A percentile compares a stretch with the other conserved stretches of the same genome.
These are phyloP conservation scores for Eustoma russellianum DNA, from an alignment of 257 asterid species.

Conservation along the genomic window DNA sequence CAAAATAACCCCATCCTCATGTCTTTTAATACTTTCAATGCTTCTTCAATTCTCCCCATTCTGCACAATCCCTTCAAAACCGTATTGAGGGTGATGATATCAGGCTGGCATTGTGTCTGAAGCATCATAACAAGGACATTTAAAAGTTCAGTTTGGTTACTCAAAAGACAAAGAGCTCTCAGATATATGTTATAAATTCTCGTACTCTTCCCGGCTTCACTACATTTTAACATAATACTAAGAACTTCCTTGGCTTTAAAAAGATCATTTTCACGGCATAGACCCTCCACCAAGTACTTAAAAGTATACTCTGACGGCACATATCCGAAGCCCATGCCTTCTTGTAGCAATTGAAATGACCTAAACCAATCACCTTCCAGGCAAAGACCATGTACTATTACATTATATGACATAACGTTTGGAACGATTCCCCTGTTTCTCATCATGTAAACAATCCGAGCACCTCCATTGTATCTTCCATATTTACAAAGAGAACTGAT, in stretches of 20 bases:
- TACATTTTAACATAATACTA: conserved; percentile 40
- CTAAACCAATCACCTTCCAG: conserved; percentile 57
- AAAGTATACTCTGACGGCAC: conserved; percentile 73
- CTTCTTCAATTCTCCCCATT: conserved; percentile 63
- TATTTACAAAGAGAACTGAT: conserved; percentile 60
- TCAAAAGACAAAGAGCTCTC: conserved; percentile 61
- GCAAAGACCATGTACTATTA: conserved; percentile 69
- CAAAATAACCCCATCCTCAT: conserved; percentile 70
- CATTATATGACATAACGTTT: conserved; percentile 49
- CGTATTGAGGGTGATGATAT: conserved; percentile 66
- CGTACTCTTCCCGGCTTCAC: conserved; percentile 33
- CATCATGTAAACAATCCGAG: conserved; percentile 82
- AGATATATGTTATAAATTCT: conserved; percentile 74
- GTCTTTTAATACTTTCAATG: conserved; percentile 52
- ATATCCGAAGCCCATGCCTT: conserved; percentile 55
- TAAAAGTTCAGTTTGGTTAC: conserved; percentile 72
- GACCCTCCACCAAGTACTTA: conserved; percentile 58
- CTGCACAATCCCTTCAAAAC: conserved; percentile 71
- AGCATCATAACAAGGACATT: conserved; percentile 68
- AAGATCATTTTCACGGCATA: conserved; percentile 52
- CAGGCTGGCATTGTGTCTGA: conserved; percentile 70
- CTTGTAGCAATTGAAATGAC: conserved; percentile 77
- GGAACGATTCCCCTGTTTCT: conserved; percentile 62
- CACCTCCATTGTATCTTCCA: conserved; percentile 77
- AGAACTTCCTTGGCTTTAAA: conserved; percentile 58